Conservation (phyloP, 108 stramenopile genomes). For the Parmales sp. region DNA sequence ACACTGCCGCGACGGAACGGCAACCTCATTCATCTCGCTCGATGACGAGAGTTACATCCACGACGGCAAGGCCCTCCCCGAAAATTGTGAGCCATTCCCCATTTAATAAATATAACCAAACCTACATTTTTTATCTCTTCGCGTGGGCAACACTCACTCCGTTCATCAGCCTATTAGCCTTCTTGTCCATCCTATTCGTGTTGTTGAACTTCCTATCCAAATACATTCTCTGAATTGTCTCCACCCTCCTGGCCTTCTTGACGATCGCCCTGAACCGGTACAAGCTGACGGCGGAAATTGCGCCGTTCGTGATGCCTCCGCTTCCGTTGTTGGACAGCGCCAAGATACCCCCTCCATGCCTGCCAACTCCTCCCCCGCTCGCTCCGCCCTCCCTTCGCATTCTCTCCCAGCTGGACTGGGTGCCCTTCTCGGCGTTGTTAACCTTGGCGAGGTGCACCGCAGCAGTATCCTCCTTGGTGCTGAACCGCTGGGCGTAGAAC, state of each 20-base stretch:
- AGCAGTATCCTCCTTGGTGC: conserved; percentile 16
- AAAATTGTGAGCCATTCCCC: too few species aligned
- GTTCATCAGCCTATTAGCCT: conserved; percentile 66
- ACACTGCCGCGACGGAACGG: too few species aligned
- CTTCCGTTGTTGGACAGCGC: neutral
- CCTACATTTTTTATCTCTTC: conserved; percentile 49
- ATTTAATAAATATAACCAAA: too few species aligned
- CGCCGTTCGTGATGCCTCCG: neutral
- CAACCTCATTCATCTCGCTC: too few species aligned
- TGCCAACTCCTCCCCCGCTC: neutral
- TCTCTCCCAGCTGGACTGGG: conserved; percentile 7
- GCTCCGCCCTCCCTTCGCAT: neutral
- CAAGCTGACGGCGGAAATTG: conserved; percentile 60
- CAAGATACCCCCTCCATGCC: neutral
- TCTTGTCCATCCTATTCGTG: conserved; percentile 77
- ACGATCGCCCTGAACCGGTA: conserved; percentile 70
- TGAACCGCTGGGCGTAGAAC: conserved; percentile 72
- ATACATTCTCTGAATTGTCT: neutral
- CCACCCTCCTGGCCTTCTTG: conserved; percentile 59
- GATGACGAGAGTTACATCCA: too few species aligned
- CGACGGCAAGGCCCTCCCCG: too few species aligned
- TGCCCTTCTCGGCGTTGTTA: neutral
- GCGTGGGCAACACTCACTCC: conserved; percentile 64
- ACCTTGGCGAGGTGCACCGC: conserved; percentile 53
- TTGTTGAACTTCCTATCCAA: conserved; percentile 44